Base-by-base conservation (phyloP, 352 stramenopile species). In the Aphanomyces stellatus region DNA sequence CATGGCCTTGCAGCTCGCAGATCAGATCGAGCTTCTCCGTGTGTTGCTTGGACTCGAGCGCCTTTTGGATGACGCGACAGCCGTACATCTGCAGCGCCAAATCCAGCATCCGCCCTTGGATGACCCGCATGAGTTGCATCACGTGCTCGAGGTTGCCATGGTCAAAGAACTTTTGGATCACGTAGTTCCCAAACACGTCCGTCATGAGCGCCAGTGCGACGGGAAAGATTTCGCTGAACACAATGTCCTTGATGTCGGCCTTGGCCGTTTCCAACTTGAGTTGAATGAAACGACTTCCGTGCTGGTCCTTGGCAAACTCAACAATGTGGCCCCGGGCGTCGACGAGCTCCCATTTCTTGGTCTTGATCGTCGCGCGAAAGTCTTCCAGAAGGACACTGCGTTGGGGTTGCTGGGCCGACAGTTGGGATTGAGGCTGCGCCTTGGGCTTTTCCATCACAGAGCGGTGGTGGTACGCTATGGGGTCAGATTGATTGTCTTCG, bases 121-220 rank as follows among this genome's bases (percentile, higher is more conserved):
- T 96, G 51, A 85, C 57, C 49, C 84, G 74, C 59, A 93, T 76
- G 8, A 99, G 76, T 33, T 89, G 64, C 37, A 88, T 80, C 53
- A 96, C 88, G 66, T 98, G 91, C 19, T 94, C 77, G 22, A 78
- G 35, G 6, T 79, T 96, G 28, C 95, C 95, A 76, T 97, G 95
- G 59, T 98, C 93, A 64, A 98, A 91, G 34, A 99, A 87, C 71
- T 99, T 99, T 75, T 99, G 97, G 40, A 99, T 96, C 28, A 99
- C 96, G 70, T 99, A 99, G 75, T 99, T 99, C 19, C 97, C 97
- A 75, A 99, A 99, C 6, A 99, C 96, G 62, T 96, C 88, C 31
- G 82, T 91, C 88, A 96, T 96, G 46, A 96, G 70, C 46, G 79
- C 31, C 22, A 95, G 74, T 17, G 81, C 87, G 40, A 90, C 81